Evolutionary conservation across 495 filamentous ascomycete species (phyloP).

Genomic region (Ascobolus immersus): DNA sequence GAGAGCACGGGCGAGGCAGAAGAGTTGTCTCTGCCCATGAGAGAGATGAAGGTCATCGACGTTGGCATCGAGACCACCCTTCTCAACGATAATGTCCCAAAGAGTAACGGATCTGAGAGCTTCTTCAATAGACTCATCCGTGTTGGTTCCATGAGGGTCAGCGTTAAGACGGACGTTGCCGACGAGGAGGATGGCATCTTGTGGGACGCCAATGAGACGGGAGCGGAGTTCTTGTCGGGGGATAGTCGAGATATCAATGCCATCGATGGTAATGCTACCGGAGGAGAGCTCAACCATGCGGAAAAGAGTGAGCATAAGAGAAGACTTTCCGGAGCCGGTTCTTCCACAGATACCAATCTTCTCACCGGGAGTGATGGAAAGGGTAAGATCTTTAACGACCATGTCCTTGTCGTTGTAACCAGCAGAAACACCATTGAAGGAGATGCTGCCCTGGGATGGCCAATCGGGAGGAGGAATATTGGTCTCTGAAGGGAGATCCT

Average conservation of each 20-base stretch:
- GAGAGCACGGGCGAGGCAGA: conserved; percentile 11
- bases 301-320: conserved; percentile 21
- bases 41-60: conserved; percentile 12
- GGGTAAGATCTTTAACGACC: too few species aligned
- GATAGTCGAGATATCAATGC: conserved; percentile 24
- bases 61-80: conserved; percentile 9
- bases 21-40: conserved; percentile 11
- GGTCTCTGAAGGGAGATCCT: too few species aligned
- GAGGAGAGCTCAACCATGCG: conserved; percentile 23
- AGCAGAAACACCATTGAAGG: too few species aligned
- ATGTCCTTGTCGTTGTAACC: too few species aligned
- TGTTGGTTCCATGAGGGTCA: conserved; percentile 21
- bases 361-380: conserved; percentile 17
- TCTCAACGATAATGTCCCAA: too few species aligned
- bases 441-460: conserved; percentile 50
- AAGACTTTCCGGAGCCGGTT: conserved; percentile 25
- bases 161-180: conserved; percentile 28
- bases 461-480: conserved; percentile 55
- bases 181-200: conserved; percentile 28
- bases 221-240: conserved; percentile 24
- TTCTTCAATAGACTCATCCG: too few species aligned
- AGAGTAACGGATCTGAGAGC: too few species aligned
- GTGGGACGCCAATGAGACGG: conserved; percentile 27
- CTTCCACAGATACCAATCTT: conserved; percentile 27
- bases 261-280: conserved; percentile 25